phyloP scores from a whole-genome alignment of 108 stramenopile species.

The Cylindrotheca fusiformis region DNA sequence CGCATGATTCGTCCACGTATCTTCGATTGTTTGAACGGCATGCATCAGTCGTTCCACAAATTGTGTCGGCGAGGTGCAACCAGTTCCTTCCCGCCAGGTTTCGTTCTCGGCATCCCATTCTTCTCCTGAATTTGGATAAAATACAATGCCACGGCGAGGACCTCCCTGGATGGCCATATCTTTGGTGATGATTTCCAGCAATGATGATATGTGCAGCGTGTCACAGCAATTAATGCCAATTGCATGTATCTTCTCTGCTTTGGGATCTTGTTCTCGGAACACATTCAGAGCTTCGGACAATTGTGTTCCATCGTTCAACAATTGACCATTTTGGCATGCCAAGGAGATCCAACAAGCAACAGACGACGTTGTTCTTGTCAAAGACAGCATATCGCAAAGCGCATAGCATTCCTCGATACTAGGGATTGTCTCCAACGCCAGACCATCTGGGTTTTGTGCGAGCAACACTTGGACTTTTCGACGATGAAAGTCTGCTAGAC shows the following conservation, averaged over 20 bases:
- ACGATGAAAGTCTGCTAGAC: constrained; percentile 45
- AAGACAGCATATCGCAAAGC: constrained; percentile 9
- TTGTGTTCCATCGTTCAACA: constrained; percentile 50
- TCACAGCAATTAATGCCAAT: constrained; percentile 61
- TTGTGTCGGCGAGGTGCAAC: constrained; percentile 26
- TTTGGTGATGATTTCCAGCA: constrained; percentile 27
- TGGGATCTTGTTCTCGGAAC: constrained; percentile 28
- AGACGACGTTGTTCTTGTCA: neutral
- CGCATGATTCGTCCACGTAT: constrained; percentile 15
- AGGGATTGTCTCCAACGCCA: constrained; percentile 65
- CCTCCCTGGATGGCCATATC: constrained; percentile 19
- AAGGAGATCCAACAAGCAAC: constrained; percentile 49
- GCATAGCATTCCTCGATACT: constrained; percentile 28
- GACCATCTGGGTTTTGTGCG: constrained; percentile 37
- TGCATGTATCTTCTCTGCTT: constrained; percentile 23
- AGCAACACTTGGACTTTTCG: constrained; percentile 19
- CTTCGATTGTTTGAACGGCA: constrained; percentile 21
- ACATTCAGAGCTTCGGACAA: constrained; percentile 39
- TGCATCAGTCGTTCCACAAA: constrained; percentile 34
- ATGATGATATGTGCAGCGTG: constrained; percentile 21
- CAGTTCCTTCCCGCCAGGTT: constrained; percentile 46
- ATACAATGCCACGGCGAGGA: constrained; percentile 34
- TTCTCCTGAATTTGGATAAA: constrained; percentile 68
- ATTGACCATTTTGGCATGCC: constrained; percentile 43
- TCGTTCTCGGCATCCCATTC: constrained; percentile 51